Evolutionary conservation across 108 stramenopile species (phyloP).

Genomic region (Conticribra weissflogii): DNA sequence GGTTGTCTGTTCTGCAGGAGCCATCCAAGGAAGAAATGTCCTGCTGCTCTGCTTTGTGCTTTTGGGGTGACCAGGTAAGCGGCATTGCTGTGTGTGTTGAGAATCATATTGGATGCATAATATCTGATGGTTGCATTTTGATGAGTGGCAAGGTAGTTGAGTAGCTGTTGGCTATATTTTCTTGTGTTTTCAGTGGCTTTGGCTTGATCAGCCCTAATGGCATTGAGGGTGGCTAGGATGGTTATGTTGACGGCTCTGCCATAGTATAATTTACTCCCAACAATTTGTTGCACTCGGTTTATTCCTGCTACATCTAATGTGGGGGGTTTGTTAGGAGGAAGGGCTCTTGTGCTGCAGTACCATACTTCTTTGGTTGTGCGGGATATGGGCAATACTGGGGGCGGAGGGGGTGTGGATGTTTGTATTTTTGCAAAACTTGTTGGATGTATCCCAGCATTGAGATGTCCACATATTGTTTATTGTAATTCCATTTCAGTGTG

Average conservation of each 20-base stretch:
- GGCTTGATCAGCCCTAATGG: conserved; percentile 30
- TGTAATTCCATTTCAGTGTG: conserved; percentile 49
- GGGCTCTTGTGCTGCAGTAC: conserved; percentile 31
- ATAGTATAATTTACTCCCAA: conserved; percentile 46
- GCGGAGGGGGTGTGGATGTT: conserved; percentile 25
- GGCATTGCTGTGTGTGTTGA: conserved; percentile 11
- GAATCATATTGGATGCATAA: conserved; percentile 43
- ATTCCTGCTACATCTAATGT: conserved; percentile 8
- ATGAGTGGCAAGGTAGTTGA: conserved; percentile 51
- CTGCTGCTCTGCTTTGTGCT: conserved; percentile 35
- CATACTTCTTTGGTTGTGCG: conserved; percentile 21
- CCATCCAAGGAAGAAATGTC: conserved; percentile 34
- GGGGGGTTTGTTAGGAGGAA: conserved; percentile 20
- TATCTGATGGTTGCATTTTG: conserved; percentile 43
- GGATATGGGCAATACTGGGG: conserved; percentile 44
- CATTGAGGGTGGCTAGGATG: conserved; percentile 24
- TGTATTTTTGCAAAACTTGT: conserved; percentile 32
- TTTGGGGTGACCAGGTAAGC: conserved; percentile 39
- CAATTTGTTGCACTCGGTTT: conserved; percentile 41
- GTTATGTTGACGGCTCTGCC: conserved; percentile 46
- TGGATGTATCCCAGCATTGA: conserved; percentile 61
- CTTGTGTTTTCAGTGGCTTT: conserved; percentile 17
- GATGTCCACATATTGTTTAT: conserved; percentile 16
- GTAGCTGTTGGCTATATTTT: conserved; percentile 10
- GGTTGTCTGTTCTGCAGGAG: neutral